Evolutionary conservation across 768 basidiomycete genomes (phyloP), one percentile per base, ranked within the genome.

Genomic region (Boletus tylopilopsis): DNA sequence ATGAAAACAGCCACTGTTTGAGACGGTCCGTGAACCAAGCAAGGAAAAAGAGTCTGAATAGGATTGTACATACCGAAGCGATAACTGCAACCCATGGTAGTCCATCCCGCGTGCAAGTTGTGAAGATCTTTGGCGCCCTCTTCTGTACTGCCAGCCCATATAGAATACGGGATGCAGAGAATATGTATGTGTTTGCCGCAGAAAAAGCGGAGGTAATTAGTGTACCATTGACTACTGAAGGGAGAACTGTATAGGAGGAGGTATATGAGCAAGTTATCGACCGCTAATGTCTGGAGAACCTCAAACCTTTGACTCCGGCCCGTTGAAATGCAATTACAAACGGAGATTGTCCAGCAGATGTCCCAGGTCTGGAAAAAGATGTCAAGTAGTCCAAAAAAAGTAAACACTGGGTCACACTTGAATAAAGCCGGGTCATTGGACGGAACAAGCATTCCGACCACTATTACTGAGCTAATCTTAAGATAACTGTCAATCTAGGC

Each of bases 301-400:
- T 30, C 57, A 6, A 35, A 77, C 77, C 81, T 71, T 79, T 82
- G 62, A 90, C 79, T 11, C 89, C 86, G 1, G 87, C 84, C 34
- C 77, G 75, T 38, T 70, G 76, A 56, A 93, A 82, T 18, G 89
- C 90, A 54, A 93, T 85, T 47, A 93, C 90, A 68, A 89, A 94
- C 3, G 91, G 91, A 4, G 88, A 90, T 45, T 83, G 65, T 1
- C 84, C 80, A n/a, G 89, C 90, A 16, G 55, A 49, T 4, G 1
- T 23, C n/a, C 53, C 58, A 1, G 57, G 18, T 38, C 57, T 59
- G 35, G 16, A 34, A 34, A 25, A 2, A 6, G 19, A 13, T 13
- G 37, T 55, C 11, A 55, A 23, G 36, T 19, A 27, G 22, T 18
- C 15, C 30, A 34, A 25, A 13, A 7, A 15, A 29, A 29, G n/a